These are phyloP conservation scores for Umbellularia californica DNA, from an alignment of 164 flowering plant species.

Conservation along the genomic window DNA sequence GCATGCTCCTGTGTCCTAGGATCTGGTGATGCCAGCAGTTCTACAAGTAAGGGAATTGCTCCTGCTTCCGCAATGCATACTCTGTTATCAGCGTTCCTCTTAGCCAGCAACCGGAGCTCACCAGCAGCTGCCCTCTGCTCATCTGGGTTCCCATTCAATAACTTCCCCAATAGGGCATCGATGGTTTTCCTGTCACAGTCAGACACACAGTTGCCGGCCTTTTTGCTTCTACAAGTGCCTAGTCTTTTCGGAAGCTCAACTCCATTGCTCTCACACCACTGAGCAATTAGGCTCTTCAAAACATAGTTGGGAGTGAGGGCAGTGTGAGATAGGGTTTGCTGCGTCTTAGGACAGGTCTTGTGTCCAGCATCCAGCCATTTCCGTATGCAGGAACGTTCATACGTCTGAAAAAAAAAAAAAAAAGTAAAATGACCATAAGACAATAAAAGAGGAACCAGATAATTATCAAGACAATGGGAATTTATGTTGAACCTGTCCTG, in stretches of 20 bases:
- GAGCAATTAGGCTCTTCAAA: conserved; percentile 26
- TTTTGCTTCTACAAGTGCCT: conserved; percentile 15
- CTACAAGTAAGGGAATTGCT: conserved; percentile 25
- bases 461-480: not conserved
- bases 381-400: conserved; percentile 27
- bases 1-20: conserved; percentile 28
- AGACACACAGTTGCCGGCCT: conserved; percentile 11
- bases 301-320: conserved; percentile 32
- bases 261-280: conserved; percentile 35
- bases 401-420: conserved; percentile 19
- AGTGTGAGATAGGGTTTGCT: conserved; percentile 21
- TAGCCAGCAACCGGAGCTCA: conserved; percentile 31
- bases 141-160: conserved; percentile 14
- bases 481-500: conserved; percentile 74
- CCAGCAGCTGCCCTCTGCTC: conserved; percentile 30
- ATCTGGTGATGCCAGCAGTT: conserved; percentile 24
- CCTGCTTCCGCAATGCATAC: conserved; percentile 28
- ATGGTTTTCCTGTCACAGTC: conserved; percentile 18
- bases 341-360: conserved; percentile 34
- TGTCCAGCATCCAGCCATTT: conserved; percentile 34
- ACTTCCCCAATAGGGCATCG: conserved; percentile 15
- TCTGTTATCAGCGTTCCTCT: conserved; percentile 30
- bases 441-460: not conserved
- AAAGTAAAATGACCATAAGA: not conserved
- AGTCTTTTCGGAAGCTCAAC: conserved; percentile 22